Evolutionary conservation across 1,284 basidiomycete genomes (phyloP), one percentile per base, ranked within the genome.

Genomic region (Cryptococcus hybrid): DNA sequence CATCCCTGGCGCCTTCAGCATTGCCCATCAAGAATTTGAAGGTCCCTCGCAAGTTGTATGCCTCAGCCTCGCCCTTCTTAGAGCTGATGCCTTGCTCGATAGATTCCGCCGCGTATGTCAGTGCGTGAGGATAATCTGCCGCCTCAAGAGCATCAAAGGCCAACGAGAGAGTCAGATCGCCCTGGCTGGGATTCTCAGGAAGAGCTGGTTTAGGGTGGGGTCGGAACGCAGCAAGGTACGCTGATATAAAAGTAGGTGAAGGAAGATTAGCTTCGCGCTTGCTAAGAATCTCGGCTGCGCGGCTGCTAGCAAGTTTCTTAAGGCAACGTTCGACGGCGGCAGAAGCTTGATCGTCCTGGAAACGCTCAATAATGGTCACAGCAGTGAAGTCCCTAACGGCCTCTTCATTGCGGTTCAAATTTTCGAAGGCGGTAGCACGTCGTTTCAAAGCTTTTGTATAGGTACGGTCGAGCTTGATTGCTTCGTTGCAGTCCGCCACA

Each of bases 381-480:
- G 96, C 92, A 1, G 95, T 98, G 81, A 89, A 99, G 78, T 99
- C 95, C 70, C 89, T 84, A 39, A 96, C 78, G 34, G 90, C 84
- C 61, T 89, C 88, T 71, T 89, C 85, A 58, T 84, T 85, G 47
- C 85, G 82, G 52, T 85, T 86, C 43, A 98, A 82, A 30, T 84
- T 83, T 74, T 99, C 95, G 38, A 88, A 80, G 1, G 95, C 94
- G 30, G 85, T 85, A 5, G 89, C 96, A 52, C 96, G 86, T 63
- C 96, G 84, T 81, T 97, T 96, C 60, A 99, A 82, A 2, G 96
- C 95, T 79, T 99, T 99, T 76, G 97, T 84, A 76, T 99, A 99
- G 62, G 82, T 85, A 24, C 82, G 80, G 78, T 99, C 93, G 54
- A 96, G 84, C 58, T 84, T 85, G 52, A 99, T 84, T 0, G 96